Evolutionary conservation across 2,329 filamentous ascomycete species (phyloP), one percentile per base, ranked within the genome.

Genomic region (Moelleriella libera): DNA sequence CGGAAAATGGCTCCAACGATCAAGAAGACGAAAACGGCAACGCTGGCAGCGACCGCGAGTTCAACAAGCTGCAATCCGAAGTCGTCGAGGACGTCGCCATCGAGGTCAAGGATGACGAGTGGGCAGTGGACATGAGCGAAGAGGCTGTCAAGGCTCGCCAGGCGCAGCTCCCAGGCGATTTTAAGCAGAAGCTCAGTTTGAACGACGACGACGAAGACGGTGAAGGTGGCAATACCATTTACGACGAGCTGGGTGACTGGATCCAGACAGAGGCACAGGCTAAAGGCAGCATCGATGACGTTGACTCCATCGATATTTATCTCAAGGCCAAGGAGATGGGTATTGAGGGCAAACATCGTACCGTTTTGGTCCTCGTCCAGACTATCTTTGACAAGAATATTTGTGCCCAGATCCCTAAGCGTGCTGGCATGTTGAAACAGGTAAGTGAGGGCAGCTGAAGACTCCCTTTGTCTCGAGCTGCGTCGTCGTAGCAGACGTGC

Each of bases 81-180:
- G 64, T 67, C 41, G 65, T 72, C 55, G 66, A 64, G 50, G 65
- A 69, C 37, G 63, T 66, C 48, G 74, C 79, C 47, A 66, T 70
- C 47, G 79, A 83, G 58, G 75, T 79, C 59, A 86, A 89, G 66
- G 87, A 96, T 55, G 82, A 94, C 52, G 80, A 94, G 55, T 98
- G 92, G 92, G 86, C 89, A 52, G 87, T 97, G 50, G 92, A 98
- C 65, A 92, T 94, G 72, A 96, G 89, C 54, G 88, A 89, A 65
- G 88, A 88, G 65, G 92, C 92, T 55, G 85, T 97, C 72, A 89
- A 85, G 71, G 90, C 90, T 58, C 92, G 92, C 66, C 87, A 89
- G 63, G 85, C 90, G 67, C 83, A 88, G 55, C 84, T 98, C 46
- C 88, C 92, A n/a, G 83, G 82, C 55, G 92, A 97, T 62, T 83